Conservation (phyloP, 495 filamentous ascomycete species). For the Hypomontagnella monticulosa region DNA sequence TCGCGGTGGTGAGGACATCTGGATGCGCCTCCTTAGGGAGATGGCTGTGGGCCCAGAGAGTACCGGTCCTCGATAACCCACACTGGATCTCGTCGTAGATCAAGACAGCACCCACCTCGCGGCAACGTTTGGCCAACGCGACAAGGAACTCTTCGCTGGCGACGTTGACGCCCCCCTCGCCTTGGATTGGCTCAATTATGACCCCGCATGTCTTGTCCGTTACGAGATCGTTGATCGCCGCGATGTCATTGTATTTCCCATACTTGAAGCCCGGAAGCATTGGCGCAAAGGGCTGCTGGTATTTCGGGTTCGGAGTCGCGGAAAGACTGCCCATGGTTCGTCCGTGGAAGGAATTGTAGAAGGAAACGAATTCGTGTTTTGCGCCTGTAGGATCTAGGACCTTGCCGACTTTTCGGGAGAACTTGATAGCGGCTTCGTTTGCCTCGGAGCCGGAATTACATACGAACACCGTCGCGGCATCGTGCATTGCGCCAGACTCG, state of each 20-base stretch:
- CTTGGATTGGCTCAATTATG: conserved; percentile 97
- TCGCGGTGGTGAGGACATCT: conserved; percentile 92
- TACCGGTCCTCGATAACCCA: conserved; percentile 85
- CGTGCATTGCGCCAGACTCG: conserved; percentile 79
- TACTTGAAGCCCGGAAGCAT: conserved; percentile 95
- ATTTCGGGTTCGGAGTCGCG: conserved; percentile 98
- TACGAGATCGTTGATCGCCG: conserved; percentile 72
- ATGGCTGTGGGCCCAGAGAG: conserved; percentile 83
- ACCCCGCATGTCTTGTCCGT: conserved; percentile 90
- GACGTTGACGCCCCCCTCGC: conserved; percentile 91
- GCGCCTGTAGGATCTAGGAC: conserved; percentile 71
- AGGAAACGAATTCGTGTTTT: conserved; percentile 88
- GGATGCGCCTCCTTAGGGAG: conserved; percentile 85
- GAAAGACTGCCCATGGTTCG: conserved; percentile 92
- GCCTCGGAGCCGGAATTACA: conserved; percentile 96
- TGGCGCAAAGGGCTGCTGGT: conserved; percentile 91
- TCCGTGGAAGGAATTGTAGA: conserved; percentile 92
- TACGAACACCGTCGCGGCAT: conserved; percentile 84
- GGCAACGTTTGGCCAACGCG: conserved; percentile 80
- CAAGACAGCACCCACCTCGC: conserved; percentile 86
- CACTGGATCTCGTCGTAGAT: conserved; percentile 98
- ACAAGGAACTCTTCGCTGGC: conserved; percentile 82
- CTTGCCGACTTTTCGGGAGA: conserved; percentile 89
- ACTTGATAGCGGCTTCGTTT: conserved; percentile 98
- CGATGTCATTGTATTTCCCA: conserved; percentile 84